Base-by-base conservation (phyloP, 352 stramenopile genomes). In the Phytopythium delawarense region DNA sequence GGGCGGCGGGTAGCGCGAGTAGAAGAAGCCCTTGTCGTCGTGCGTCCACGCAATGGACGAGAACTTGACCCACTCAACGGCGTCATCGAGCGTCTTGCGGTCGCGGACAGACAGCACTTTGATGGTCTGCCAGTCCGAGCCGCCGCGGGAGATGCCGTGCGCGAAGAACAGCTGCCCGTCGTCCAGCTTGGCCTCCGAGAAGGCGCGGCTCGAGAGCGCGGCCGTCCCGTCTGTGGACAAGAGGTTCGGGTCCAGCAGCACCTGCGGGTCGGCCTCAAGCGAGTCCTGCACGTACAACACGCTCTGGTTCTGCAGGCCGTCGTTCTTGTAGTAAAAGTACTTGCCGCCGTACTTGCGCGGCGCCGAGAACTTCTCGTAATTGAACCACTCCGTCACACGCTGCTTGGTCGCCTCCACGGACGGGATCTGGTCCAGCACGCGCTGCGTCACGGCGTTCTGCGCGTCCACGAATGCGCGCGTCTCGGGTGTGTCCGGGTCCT, bases 61-160 rank as follows among this genome's bases (percentile, higher is more conserved):
- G 64, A 95, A 97, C 76, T 96, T 96, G 70, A 92, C 90, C 86
- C 87, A 96, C 66, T 91, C 79, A 42, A 97, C 67, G 3, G 74
- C 79, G 65, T 97, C 89, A 0, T 88, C 76, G 25, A 96, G 61
- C 23, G 91, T 69, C 61, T 88, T 78, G 61, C 84, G 74, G 42
- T 89, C 79, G 44, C 89, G 77, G 15, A 94, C 81, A 0, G 82
- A 81, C 65, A 92, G 81, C 49, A 96, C 78, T 54, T 94, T 87
- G 58, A 96, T 90, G 21, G 84, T 94, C 72, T 89, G 79, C 88
- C 88, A 96, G 70, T 96, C 88, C 34, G 82, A 94, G 28, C 89
- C 89, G 20, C 88, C 78, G 37, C 83, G 73, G 1, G 86, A 88
- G 62, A 97, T 88, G 15, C 82, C 84, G 50, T 97, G 84, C 15